Evolutionary conservation across 306 rosid species (phyloP), one percentile per base, ranked within the genome.

Genomic region (Cicer cuneatum): DNA sequence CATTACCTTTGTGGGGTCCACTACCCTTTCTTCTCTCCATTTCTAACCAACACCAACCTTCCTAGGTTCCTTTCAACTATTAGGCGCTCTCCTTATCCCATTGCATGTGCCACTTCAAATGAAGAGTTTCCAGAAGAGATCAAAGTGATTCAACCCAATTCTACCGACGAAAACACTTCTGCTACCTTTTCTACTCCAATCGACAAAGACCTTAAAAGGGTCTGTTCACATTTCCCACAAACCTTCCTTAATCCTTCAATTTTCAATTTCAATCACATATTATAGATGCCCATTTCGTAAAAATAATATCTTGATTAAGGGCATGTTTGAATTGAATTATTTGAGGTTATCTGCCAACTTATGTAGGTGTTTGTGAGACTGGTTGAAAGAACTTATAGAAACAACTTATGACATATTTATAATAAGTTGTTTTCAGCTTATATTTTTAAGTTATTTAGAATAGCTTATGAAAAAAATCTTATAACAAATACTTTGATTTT

Each of bases 151-250:
- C 73, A 83, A 70, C 13, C 88, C 43, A 62, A 37, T 21, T 69
- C 88, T 64, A 73, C 2, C 37, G 80, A 76, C 51, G 75, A 65
- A 51, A 76, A 15, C 81, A 65, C 73, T 3, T 46, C 84, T 49
- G 11, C 88, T 39, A 11, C 89, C 58, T 78, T 88, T 66, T 60
- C 92, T 80, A 12, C 86, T 66, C 84, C 94, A 10, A 73, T 91
- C 0, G 96, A 94, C 61, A 89, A 88, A 42, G 97, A 94, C 72
- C 96, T 94, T 73, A 94, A 92, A 85, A 94, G 86, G 97, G 98
- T 85, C 58, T 6, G 66, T n/a, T 39, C 38, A 60, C 7, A 15
- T 5, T 19, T 38, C 16, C 64, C 14, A 21, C 41, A 33, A 56
- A 10, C 7, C 13, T 16, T 12, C 48, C 11, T 7, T 53, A 29